Conservation (phyloP, 2,329 filamentous ascomycete genomes). For the Pestalotiopsis sp. region DNA sequence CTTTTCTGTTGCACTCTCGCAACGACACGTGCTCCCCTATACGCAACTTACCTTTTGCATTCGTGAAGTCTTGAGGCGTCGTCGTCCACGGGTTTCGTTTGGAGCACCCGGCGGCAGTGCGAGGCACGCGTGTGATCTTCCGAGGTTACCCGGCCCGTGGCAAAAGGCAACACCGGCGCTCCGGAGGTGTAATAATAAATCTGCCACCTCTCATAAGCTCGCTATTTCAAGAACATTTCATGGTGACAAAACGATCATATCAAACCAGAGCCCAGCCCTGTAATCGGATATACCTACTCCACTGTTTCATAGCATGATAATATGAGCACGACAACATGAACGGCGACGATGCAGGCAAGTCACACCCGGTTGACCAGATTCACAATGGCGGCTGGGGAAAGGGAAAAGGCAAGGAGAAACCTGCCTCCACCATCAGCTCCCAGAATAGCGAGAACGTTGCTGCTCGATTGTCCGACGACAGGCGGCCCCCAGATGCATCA, state of each 20-base stretch:
- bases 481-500: conserved; percentile 11
- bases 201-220: not conserved
- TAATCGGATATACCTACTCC: too few relatives aligned
- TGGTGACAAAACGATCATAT: not conserved
- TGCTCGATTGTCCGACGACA: not conserved
- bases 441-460: not conserved
- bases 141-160: not conserved
- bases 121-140: not conserved
- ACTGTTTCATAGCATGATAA: not conserved
- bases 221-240: not conserved
- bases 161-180: not conserved
- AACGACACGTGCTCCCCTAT: too few relatives aligned
- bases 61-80: too few relatives aligned
- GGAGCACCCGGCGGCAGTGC: too few relatives aligned
- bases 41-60: too few relatives aligned
- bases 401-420: conserved; percentile 2
- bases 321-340: not conserved
- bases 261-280: too few relatives aligned
- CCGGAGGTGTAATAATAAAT: not conserved
- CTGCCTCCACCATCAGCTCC: not conserved
- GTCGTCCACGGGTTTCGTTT: too few relatives aligned
- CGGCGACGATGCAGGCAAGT: not conserved
- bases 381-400: not conserved
- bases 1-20: too few relatives aligned
- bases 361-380: not conserved